Evolutionary conservation across 495 filamentous ascomycete genomes (phyloP).

Genomic region (Parmelia sp.): DNA sequence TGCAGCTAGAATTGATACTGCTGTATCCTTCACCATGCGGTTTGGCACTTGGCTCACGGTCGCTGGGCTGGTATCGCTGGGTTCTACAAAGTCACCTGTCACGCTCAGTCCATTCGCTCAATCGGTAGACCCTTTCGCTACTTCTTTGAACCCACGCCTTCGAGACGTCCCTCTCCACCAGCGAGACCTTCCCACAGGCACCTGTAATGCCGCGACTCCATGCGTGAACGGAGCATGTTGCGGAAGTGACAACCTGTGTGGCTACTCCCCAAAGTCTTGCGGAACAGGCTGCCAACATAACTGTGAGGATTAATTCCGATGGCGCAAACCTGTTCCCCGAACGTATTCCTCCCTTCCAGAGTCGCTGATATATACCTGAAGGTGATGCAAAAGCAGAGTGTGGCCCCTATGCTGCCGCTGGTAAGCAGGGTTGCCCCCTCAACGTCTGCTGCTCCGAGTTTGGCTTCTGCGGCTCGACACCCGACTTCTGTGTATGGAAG

Average conservation of each 20-base stretch:
- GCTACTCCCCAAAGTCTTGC: constrained; percentile 28
- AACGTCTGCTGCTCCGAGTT: constrained; percentile 34
- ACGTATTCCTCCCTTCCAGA: not conserved
- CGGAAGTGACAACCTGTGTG: constrained; percentile 24
- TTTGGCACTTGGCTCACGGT: too few species aligned
- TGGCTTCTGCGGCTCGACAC: constrained; percentile 26
- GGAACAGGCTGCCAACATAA: constrained; percentile 32
- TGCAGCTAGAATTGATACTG: too few species aligned
- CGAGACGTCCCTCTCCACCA: too few species aligned
- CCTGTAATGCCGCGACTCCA: constrained; percentile 23
- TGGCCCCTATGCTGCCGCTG: constrained; percentile 29
- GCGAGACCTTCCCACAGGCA: not conserved
- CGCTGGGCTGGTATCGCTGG: too few species aligned
- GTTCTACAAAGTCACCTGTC: too few species aligned
- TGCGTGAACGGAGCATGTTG: constrained; percentile 31
- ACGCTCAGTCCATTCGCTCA: too few species aligned
- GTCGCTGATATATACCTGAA: too few species aligned
- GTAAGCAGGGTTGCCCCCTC: constrained; percentile 27
- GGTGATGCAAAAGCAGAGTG: constrained; percentile 39
- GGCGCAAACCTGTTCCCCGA: not conserved
- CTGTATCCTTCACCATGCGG: too few species aligned
- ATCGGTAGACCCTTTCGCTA: not conserved
- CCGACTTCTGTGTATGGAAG: constrained; percentile 25
- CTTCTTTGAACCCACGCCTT: too few species aligned
- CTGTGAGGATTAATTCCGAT: constrained; percentile 25